Evolutionary conservation across 2,329 filamentous ascomycete genomes (phyloP), one percentile per base, ranked within the genome.

Genomic region (Arthroderma sp.): DNA sequence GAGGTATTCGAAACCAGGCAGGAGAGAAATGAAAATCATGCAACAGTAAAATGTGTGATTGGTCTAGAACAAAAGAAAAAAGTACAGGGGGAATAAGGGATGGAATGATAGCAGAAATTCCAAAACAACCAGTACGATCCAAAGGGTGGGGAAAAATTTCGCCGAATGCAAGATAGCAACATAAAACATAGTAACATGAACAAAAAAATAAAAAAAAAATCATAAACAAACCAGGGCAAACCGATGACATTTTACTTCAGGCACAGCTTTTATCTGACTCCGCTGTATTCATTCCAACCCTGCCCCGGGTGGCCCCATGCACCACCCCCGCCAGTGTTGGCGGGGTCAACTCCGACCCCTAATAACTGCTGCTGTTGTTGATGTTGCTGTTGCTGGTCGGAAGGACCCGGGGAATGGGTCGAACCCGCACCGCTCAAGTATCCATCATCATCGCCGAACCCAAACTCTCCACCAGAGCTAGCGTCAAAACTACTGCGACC

Each of bases 401-500:
- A 42, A 10, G 38, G 47, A 8, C 27, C 42, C n/a, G 38, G 39
- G 3, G 44, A 51, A 37, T 61, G 65, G 36, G 63, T 53, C 38
- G 51, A 52, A n/a, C 57, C 56, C 33, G 59, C 55, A 4, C 55
- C 57, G 40, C 56, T 55, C 15, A 49, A 52, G 53, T 62, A 65
- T 6, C 60, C 58, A 42, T 67, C 64, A 27, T 67, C 64, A n/a
- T 67, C 63, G 31, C 47, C 50, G 36, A 60, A 64, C 2, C 62
- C 63, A 46, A 61, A 66, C 49, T 67, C 64, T 6, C 63, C 62
- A 11, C 64, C 64, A 15, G 64, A 67, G 42, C 64, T 67, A 7
- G 64, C 64, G 48, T 67, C 64, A 42, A 64, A 67, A 43, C 62
- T 77, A 30, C 77, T 77, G 27, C 47, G 40, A 1, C 49, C 84